Evolutionary conservation across 345 rosid genomes (phyloP).

Genomic region (Schrenkiella parvula): DNA sequence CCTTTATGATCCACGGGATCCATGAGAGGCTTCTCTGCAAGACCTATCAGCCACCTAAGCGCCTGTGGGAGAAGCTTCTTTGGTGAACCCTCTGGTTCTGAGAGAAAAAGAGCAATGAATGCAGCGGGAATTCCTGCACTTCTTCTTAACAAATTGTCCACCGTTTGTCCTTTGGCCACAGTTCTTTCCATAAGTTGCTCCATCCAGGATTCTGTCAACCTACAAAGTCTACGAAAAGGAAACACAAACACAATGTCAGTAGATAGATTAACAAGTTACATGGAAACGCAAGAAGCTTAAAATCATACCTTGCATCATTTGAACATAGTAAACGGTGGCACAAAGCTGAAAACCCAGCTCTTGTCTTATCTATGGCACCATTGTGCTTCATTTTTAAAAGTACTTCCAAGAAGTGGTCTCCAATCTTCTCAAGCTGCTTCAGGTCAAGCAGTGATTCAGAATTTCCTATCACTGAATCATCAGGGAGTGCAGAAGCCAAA

Average conservation of each 20-base stretch:
- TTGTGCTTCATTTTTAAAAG: constrained; percentile 95
- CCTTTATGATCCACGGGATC: constrained; percentile 30
- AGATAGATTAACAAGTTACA: neutral
- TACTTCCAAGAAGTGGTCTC: constrained; percentile 93
- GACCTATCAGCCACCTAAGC: constrained; percentile 76
- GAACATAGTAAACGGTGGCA: constrained; percentile 97
- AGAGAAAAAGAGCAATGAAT: constrained; percentile 81
- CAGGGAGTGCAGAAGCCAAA: constrained; percentile 31
- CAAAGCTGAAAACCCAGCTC: constrained; percentile 96
- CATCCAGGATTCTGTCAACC: constrained; percentile 92
- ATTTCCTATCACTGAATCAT: constrained; percentile 21
- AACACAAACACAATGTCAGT: constrained; percentile 2
- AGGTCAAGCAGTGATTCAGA: constrained; percentile 61
- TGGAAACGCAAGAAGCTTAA: constrained; percentile 1
- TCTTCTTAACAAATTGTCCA: constrained; percentile 90
- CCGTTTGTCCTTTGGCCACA: constrained; percentile 78
- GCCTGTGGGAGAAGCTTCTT: constrained; percentile 92
- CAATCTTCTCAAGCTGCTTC: constrained; percentile 80
- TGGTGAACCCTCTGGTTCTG: constrained; percentile 93
- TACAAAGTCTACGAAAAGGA: constrained; percentile 63
- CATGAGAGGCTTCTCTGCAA: constrained; percentile 57
- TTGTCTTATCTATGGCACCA: constrained; percentile 97
- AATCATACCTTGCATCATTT: constrained; percentile 67
- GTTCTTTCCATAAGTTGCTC: constrained; percentile 92
- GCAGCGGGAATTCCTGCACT: constrained; percentile 99